Base-by-base conservation (phyloP, 768 basidiomycete genomes). In the Hygrophorus pudorinus region DNA sequence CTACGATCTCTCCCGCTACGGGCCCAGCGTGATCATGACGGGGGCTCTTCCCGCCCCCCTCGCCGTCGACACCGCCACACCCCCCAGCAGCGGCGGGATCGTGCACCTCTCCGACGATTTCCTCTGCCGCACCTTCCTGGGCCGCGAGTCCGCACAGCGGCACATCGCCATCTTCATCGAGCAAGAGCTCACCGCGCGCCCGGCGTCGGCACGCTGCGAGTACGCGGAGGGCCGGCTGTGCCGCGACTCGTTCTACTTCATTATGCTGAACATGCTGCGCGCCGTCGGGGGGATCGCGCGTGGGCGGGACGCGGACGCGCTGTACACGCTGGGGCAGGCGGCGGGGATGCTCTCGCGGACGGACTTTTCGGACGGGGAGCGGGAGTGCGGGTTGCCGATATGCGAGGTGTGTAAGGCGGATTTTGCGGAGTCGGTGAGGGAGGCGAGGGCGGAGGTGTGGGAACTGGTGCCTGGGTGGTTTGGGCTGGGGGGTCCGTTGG, bases 1-100 rank as follows among this genome's bases (percentile, higher is more conserved):
- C 52, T 86, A 85, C 57, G 84, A 86, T 50, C 68, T 87, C 38
- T 74, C 79, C 2, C 71, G 85, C 34, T 85, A 85, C 49, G 81
- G 75, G 0, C 79, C 82, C 0, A 79, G 79, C 60, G 76, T 75
- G 58, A 82, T 85, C 48, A 62, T 80, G 53, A 38, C 63, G 0
- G 84, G 84, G 2, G 66, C 77, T 0, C 56, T 61, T 9, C 30
- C 42, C 13, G 29, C 38, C 64, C 0, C 55, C 57, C 45, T 59
- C 55, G 5, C 54, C 63, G 58, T 11, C 47, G 44, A 40, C 20
- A 41, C 18, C 18, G 28, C 42, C 17, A 38, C 41, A 9, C 44
- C 28, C 38, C 18, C 44, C 47, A 31, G 17, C 28, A 16, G 42
- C 44, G 27, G 20, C 39, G 44, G 21, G 53, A 43, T 13, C 49